A percentile compares a stretch with the other conserved stretches of the same genome.
These are phyloP conservation scores for Scutellaria barbata DNA, from an alignment of 257 asterid genomes.

Conservation along the genomic window DNA sequence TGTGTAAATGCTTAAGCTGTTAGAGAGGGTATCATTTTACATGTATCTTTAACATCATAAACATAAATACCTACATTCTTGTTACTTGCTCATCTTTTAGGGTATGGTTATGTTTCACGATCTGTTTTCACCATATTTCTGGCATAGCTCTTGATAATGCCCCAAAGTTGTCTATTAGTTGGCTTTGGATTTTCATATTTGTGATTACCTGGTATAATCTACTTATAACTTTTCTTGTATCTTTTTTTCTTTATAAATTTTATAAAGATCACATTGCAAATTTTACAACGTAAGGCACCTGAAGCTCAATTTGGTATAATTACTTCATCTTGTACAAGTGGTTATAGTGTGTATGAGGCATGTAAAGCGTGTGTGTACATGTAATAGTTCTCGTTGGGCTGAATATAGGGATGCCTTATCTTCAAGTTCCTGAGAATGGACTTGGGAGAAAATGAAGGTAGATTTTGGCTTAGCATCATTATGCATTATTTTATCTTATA, in stretches of 20 bases:
- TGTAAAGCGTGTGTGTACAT: background rate
- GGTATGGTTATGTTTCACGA: background rate
- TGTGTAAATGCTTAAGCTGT: too few relatives aligned
- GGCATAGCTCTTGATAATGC: background rate
- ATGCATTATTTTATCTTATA: background rate
- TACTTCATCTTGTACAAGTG: slow-evolving; percentile 12
- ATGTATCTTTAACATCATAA: background rate
- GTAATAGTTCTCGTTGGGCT: background rate
- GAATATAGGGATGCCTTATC: background rate
- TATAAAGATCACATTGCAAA: background rate
- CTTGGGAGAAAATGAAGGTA: background rate
- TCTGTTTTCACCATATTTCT: slow-evolving; percentile 5
- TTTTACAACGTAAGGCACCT: slow-evolving; percentile 30
- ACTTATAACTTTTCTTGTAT: slow-evolving; percentile 1
- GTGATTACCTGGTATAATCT: slow-evolving; percentile 3
- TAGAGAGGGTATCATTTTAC: too few relatives aligned
- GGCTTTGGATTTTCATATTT: background rate
- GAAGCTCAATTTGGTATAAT: background rate
- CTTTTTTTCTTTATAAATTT: slow-evolving; percentile 24
- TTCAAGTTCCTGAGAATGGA: slow-evolving; percentile 21
- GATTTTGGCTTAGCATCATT: background rate
- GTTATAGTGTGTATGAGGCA: background rate
- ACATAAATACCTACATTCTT: background rate
- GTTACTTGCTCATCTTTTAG: background rate
- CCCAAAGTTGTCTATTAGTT: background rate